These are phyloP conservation scores for Yarrowia deformans DNA, from an alignment of 805 yeast species.

Conservation along the genomic window DNA sequence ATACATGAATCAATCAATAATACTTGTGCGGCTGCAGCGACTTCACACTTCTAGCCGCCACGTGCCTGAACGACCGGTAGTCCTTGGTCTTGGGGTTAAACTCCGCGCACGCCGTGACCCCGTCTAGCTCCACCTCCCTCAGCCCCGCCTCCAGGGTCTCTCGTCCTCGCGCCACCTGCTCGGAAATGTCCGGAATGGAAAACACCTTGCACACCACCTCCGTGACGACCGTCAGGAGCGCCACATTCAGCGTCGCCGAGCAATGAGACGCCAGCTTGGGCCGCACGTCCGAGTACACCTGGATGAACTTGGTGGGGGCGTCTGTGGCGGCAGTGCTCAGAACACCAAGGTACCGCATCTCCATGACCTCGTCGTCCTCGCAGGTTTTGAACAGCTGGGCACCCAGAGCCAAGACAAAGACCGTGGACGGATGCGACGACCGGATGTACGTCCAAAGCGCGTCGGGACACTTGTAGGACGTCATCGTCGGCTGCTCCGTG, in stretches of 20 bases:
- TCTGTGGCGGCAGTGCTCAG: constrained; percentile 40
- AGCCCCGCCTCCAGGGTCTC: constrained; percentile 12
- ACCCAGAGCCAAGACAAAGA: constrained; percentile 44
- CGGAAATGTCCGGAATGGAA: constrained; percentile 22
- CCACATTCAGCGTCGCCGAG: constrained; percentile 26
- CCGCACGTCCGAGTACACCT: constrained; percentile 33
- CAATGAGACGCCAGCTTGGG: constrained; percentile 36
- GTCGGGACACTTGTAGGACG: constrained; percentile 42
- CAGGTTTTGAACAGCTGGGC: constrained; percentile 44
- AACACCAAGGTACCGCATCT: constrained; percentile 43
- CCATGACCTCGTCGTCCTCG: constrained; percentile 43
- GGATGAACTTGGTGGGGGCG: constrained; percentile 17
- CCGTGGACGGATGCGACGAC: constrained; percentile 42
- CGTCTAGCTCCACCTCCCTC: constrained; percentile 11
- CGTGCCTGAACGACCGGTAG: background rate
- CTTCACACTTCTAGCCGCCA: background rate
- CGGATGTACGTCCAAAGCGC: constrained; percentile 43
- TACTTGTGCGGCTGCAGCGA: constrained; percentile 33
- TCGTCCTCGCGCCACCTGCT: constrained; percentile 24
- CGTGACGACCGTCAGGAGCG: constrained; percentile 13
- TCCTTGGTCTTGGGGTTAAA: constrained; percentile 3
- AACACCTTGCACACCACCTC: constrained; percentile 35
- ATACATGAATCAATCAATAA: background rate
- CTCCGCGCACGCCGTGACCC: background rate
- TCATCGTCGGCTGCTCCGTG: constrained; percentile 36